Evolutionary conservation across 2,329 filamentous ascomycete species (phyloP), one percentile per base, ranked within the genome.

Genomic region (Gnomoniopsis smithogilvyi): DNA sequence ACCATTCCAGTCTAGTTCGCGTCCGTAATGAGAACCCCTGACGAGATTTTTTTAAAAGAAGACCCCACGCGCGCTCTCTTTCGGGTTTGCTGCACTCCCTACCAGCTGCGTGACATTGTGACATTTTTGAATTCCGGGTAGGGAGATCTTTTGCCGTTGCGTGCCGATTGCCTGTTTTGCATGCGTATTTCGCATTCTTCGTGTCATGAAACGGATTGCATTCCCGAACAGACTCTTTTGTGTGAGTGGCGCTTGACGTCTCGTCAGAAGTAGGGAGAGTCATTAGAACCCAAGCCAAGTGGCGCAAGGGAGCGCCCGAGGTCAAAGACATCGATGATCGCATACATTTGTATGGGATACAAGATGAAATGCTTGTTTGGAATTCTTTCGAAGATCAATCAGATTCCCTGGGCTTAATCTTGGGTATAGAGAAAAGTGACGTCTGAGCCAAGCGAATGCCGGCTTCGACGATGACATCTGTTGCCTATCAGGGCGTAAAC

Each of bases 1-100:
- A 59, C 57, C 17, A 12, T 51, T 59, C 52, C 21, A 36, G 57
- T 52, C 30, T 59, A 59, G 57, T 22, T 33, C 47, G 30, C 51
- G 43, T 22, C 15, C 36, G 14, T 47, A 47, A 33, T 22, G 46
- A 21, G 22, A 43, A 19, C 30, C 50, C 57, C 41, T 51, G 57
- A 51, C 22, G n/a, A n/a, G n/a, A n/a, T n/a, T n/a, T n/a, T n/a
- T n/a, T n/a, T n/a, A 26, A 30, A 30, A 30, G 8, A 30, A 30
- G 4, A n/a, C 47, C 57, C 43, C 57, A 51, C 30, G 49, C 49
- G 49, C n/a, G 30, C 19, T 51, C 14, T 51, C 49, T 12, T n/a
- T n/a, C n/a, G n/a, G 36, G 36, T 10, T 41, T 41, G 36, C 36
- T 41, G 36, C 36, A 17, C 36, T 41, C 36, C 38, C 19, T 51